These are phyloP conservation scores for Suillus placidus DNA, from an alignment of 768 basidiomycete genomes.

Conservation along the genomic window DNA sequence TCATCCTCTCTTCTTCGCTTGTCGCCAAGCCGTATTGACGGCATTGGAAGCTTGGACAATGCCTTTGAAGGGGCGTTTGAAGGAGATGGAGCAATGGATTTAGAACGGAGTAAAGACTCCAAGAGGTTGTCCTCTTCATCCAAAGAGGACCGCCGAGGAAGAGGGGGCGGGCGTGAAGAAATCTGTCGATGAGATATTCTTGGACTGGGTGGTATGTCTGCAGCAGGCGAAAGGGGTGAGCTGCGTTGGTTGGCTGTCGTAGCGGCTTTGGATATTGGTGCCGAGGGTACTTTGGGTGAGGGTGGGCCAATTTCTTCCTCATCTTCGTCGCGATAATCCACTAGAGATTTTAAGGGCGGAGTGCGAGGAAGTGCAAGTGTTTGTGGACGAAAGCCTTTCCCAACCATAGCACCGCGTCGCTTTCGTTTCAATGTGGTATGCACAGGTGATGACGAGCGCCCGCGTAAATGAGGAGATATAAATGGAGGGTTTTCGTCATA, in stretches of 20 bases:
- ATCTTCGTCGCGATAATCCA: conserved; percentile 81
- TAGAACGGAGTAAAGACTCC: conserved; percentile 52
- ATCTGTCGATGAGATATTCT: conserved; percentile 43
- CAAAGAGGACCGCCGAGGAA: conserved; percentile 45
- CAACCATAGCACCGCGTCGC: conserved; percentile 49
- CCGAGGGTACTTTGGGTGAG: conserved; percentile 17
- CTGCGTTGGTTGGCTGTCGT: conserved; percentile 21
- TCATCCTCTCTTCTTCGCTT: conserved; percentile 75
- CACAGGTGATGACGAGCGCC: conserved; percentile 34
- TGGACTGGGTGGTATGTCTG: conserved; percentile 41
- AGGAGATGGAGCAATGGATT: conserved; percentile 40
- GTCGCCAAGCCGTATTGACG: conserved; percentile 58
- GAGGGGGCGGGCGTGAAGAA: conserved; percentile 39
- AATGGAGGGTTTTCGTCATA: conserved; percentile 43
- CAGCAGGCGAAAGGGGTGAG: conserved; percentile 36
- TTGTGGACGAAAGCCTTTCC: conserved; percentile 52
- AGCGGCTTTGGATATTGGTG: conserved; percentile 17
- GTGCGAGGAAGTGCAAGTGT: conserved; percentile 44
- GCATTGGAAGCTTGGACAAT: conserved; percentile 37
- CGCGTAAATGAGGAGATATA: conserved; percentile 31
- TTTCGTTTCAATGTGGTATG: conserved; percentile 55
- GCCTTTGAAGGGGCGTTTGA: conserved; percentile 40
- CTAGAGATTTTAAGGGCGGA: conserved; percentile 59
- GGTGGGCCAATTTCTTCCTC: conserved; percentile 45
- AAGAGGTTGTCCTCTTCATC: conserved; percentile 59